These are phyloP conservation scores for Heritiera littoralis DNA, from an alignment of 345 rosid genomes.

Conservation along the genomic window DNA sequence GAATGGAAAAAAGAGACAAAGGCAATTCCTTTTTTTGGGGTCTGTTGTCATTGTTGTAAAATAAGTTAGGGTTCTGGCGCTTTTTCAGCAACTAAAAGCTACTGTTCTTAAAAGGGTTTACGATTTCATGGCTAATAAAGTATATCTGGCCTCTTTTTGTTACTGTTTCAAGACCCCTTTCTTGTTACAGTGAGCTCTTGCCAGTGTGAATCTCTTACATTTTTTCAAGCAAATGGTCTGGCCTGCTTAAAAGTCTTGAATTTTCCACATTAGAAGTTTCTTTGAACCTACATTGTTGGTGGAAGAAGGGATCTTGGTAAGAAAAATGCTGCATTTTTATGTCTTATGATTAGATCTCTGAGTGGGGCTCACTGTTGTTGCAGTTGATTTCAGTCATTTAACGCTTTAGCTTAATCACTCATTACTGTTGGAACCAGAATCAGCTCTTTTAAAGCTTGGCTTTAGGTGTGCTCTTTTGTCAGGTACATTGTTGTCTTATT, in stretches of 20 bases:
- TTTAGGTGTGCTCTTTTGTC: conserved; percentile 21
- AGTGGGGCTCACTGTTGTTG: conserved; percentile 35
- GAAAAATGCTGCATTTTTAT: conserved; percentile 34
- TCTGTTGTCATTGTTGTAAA: conserved; percentile 37
- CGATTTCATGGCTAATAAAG: conserved; percentile 21
- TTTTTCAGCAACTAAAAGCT: conserved; percentile 19
- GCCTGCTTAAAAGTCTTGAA: conserved; percentile 36
- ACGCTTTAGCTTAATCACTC: conserved; percentile 34
- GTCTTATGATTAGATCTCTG: conserved; percentile 34
- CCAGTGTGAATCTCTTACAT: conserved; percentile 22
- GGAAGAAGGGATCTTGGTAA: conserved; percentile 43
- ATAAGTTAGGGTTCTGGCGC: conserved; percentile 32
- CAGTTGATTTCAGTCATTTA: conserved; percentile 40
- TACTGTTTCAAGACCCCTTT: conserved; percentile 26
- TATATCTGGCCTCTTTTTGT: conserved; percentile 36
- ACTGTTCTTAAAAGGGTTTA: not conserved
- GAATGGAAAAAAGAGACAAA: conserved; percentile 25
- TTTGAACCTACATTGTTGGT: conserved; percentile 43
- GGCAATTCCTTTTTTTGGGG: conserved; percentile 19
- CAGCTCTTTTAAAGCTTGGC: conserved; percentile 19
- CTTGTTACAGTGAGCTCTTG: conserved; percentile 23
- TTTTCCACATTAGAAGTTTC: conserved; percentile 30
- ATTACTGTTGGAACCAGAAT: conserved; percentile 30
- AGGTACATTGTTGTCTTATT: conserved; percentile 27
- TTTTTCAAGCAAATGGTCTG: conserved; percentile 24